Conservation (phyloP, 139 green algal genomes). For the Coelastrella sp. region DNA sequence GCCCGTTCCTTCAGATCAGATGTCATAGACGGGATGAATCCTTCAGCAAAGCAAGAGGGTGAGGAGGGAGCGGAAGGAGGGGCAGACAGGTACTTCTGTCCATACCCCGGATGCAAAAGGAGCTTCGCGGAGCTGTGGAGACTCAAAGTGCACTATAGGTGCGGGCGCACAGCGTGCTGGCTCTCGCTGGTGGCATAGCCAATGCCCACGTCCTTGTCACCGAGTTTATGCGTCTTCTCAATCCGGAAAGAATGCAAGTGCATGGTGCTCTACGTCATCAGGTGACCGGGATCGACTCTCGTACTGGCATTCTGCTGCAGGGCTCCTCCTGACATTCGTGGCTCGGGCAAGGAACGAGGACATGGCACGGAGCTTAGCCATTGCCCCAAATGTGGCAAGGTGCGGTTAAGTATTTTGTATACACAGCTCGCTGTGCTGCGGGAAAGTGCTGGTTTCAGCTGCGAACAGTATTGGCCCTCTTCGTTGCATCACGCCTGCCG, state of each 20-base stretch:
- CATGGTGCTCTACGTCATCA: neutral
- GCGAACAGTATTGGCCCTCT: neutral
- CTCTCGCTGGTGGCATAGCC: neutral
- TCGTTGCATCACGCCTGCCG: neutral
- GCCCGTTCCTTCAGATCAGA: neutral
- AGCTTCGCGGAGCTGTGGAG: conserved; percentile 90
- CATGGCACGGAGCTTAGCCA: conserved; percentile 86
- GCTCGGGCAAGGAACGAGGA: conserved; percentile 86
- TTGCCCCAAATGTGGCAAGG: conserved; percentile 87
- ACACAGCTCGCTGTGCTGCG: neutral
- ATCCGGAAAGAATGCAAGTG: neutral
- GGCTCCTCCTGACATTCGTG: conserved; percentile 84
- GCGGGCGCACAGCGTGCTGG: neutral
- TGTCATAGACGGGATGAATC: neutral
- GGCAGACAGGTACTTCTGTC: conserved; percentile 62
- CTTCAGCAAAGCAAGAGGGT: neutral
- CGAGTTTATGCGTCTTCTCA: neutral
- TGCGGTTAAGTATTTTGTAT: neutral
- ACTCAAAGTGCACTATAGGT: conserved; percentile 82
- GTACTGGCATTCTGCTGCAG: conserved; percentile 34
- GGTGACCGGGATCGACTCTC: neutral
- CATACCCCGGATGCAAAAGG: conserved; percentile 81
- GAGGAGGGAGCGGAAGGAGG: neutral
- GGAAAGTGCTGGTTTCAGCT: neutral
- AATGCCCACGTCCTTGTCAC: neutral